Evolutionary conservation across 768 basidiomycete genomes (phyloP), one percentile per base, ranked within the genome.

Genomic region (Collybia sordida): DNA sequence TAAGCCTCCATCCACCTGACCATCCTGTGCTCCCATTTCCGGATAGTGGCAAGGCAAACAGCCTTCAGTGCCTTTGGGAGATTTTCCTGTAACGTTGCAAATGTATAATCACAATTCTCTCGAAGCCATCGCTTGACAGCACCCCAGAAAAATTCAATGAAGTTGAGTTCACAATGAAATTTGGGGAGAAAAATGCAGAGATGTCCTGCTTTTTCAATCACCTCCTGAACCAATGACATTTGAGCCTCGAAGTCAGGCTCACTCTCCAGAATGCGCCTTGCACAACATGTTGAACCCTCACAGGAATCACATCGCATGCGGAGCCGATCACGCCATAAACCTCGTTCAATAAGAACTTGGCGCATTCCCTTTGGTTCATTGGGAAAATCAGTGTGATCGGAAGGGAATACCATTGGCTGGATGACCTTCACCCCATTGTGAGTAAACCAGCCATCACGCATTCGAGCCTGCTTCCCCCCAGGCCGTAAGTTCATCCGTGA

Each of bases 401-500:
- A 41, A 25, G 64, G 64, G 51, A 71, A 75, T 5, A 65, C 49
- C 69, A 75, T 74, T 8, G 47, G 27, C 55, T 73, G 72, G 0
- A 35, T 51, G 38, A 69, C 43, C 42, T 53, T 60, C 14, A 42
- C 27, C 27, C 64, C 63, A 53, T 65, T 23, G 6, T 48, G n/a
- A 2, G 59, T 50, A 42, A 59, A 69, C 67, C 66, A 74, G 0
- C 68, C 66, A 61, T 62, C 52, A 3, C 58, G 61, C 49, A 74
- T 54, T 1, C 34, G 38, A 2, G 68, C 61, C 45, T 77, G 75
- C 46, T 71, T 70, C 2, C 73, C 72, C 67, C 67, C 70, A n/a
- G 71, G 69, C 1, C 55, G 53, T 3, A 67, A 7, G 56, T 75
- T 72, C 69, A 75, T 72, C 4, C 57, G 52, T 3, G 61, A 59